A percentile compares a stretch with the other conserved stretches of the same genome.
Conservation (phyloP, 2,329 filamentous ascomycete species). For the Talaromyces sp. region DNA sequence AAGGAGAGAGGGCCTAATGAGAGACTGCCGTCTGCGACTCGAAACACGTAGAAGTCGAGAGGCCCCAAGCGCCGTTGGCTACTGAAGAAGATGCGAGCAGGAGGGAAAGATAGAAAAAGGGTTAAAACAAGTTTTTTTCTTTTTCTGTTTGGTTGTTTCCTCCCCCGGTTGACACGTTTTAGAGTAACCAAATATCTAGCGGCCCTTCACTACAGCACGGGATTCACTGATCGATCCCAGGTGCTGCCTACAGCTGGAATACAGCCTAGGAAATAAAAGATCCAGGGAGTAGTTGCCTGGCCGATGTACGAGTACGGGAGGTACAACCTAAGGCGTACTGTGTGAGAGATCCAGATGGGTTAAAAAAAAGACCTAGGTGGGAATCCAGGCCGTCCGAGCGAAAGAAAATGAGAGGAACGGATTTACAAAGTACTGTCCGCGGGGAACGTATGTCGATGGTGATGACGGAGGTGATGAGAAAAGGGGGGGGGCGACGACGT, state of each 20-base stretch:
- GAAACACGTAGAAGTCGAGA: background rate
- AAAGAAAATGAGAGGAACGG: conserved; percentile 11
- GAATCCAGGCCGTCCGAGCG: no score
- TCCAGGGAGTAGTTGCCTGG: conserved; percentile 28
- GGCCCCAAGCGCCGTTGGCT: conserved; percentile 7
- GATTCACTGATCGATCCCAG: conserved; percentile 27
- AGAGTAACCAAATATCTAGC: conserved; percentile 12
- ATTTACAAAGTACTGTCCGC: conserved; percentile 29
- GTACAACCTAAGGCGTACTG: conserved; percentile 37
- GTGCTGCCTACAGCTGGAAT: conserved; percentile 43
- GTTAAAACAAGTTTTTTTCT: background rate
- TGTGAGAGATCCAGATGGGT: conserved; percentile 20
- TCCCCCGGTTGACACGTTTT: background rate
- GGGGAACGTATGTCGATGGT: conserved; percentile 12
- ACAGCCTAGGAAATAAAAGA: conserved; percentile 36
- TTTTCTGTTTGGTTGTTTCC: background rate
- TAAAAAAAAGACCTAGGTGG: no score
- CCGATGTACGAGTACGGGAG: conserved; percentile 38
- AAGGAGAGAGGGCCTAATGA: background rate
- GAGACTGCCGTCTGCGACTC: background rate
- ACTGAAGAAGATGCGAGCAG: conserved; percentile 3
- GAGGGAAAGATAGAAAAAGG: background rate
- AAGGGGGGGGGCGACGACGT: background rate
- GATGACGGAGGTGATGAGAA: conserved; percentile 15
- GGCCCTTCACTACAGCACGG: conserved; percentile 44